phyloP scores from a whole-genome alignment of 2,329 filamentous ascomycete species.

The Clarireedia monteithiana region DNA sequence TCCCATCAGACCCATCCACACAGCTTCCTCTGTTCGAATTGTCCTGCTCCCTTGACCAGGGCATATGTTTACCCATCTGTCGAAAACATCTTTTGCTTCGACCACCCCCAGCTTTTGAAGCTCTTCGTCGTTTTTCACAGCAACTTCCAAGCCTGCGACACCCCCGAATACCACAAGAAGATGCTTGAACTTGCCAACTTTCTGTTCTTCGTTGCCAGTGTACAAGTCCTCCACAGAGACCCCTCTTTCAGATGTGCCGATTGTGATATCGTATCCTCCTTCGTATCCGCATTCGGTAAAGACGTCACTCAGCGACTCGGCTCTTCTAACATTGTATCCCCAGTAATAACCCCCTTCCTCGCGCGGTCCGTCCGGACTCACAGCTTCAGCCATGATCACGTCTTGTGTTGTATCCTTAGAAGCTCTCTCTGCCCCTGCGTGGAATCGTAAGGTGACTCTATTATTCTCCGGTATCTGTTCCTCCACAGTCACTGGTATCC shows the following conservation, averaged over 20 bases:
- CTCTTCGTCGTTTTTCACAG: conserved; percentile 54
- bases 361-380: conserved; percentile 61
- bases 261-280: conserved; percentile 72
- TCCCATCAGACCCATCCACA: conserved; percentile 68
- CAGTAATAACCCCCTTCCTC: conserved; percentile 78
- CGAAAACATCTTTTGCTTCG: conserved; percentile 64
- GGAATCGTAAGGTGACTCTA: conserved; percentile 65
- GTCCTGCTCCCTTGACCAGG: conserved; percentile 75
- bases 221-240: conserved; percentile 33
- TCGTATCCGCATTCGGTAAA: conserved; percentile 71
- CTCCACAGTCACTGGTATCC: conserved; percentile 39
- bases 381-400: conserved; percentile 43
- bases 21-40: conserved; percentile 76
- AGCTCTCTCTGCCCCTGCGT: conserved; percentile 36
- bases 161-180: conserved; percentile 75
- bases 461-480: conserved; percentile 57
- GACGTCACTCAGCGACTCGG: conserved; percentile 58
- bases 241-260: conserved; percentile 75
- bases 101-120: conserved; percentile 49
- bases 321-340: conserved; percentile 68
- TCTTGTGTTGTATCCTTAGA: conserved; percentile 15
- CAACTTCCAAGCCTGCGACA: conserved; percentile 70
- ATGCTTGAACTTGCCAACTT: conserved; percentile 51
- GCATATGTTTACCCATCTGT: conserved; percentile 76
- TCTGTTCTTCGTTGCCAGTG: conserved; percentile 20